Conservation (phyloP, 2,329 filamentous ascomycete species). For the Cladophialophora bantiana region DNA sequence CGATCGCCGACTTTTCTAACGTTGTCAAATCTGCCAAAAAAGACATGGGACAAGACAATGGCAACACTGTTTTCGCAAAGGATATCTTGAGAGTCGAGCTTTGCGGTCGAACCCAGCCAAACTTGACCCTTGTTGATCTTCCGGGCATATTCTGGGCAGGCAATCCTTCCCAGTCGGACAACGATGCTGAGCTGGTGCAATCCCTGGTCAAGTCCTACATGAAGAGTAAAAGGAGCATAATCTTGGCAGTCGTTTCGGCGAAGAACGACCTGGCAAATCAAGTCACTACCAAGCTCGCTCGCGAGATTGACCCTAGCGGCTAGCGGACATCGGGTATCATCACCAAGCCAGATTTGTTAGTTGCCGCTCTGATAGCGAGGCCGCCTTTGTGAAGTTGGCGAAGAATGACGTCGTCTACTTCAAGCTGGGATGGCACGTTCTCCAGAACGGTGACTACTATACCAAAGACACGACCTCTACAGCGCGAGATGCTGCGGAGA, state of each 20-base stretch:
- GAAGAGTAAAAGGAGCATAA: slow-evolving; percentile 63
- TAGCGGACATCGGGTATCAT: slow-evolving; percentile 49
- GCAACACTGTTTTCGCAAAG: slow-evolving; percentile 50
- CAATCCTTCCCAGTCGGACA: slow-evolving; percentile 61
- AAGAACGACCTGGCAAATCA: slow-evolving; percentile 64
- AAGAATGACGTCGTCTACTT: slow-evolving; percentile 45
- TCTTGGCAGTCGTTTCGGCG: slow-evolving; percentile 62
- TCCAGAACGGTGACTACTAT: slow-evolving; percentile 55
- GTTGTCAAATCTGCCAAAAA: slow-evolving; percentile 62
- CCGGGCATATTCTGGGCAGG: slow-evolving; percentile 65
- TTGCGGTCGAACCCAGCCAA: slow-evolving; percentile 64
- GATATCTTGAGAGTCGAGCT: slow-evolving; percentile 67
- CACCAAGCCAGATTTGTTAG: slow-evolving; percentile 47
- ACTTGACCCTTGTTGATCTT: slow-evolving; percentile 68
- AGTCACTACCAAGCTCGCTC: slow-evolving; percentile 59
- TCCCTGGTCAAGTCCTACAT: slow-evolving; percentile 61
- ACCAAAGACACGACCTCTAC: slow-evolving; percentile 25
- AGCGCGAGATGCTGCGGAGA: slow-evolving; percentile 45
- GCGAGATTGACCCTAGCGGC: slow-evolving; percentile 44
- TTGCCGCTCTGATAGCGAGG: slow-evolving; percentile 42
- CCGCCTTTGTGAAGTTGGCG: slow-evolving; percentile 39
- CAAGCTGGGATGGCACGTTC: slow-evolving; percentile 58
- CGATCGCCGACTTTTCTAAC: slow-evolving; percentile 52
- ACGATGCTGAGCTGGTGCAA: slow-evolving; percentile 62
- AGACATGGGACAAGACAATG: slow-evolving; percentile 57